phyloP scores from a whole-genome alignment of 2,329 filamentous ascomycete genomes.

The Pseudogymnoascus sp. region DNA sequence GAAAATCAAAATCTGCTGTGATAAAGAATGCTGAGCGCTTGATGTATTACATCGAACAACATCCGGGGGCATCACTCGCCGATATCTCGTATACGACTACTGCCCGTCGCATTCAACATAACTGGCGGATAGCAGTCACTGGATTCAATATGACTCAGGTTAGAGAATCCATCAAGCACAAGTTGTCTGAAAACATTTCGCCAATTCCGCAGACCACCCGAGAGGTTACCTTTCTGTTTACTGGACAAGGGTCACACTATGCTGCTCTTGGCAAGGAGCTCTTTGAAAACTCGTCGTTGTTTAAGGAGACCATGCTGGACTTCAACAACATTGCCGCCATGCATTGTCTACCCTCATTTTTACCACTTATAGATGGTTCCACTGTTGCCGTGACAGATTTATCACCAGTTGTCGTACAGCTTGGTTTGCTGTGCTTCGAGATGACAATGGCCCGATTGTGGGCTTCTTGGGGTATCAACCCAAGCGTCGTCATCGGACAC shows the following conservation, averaged over 20 bases:
- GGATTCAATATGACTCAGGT: constrained; percentile 36
- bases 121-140: constrained; percentile 44
- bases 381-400: constrained; percentile 32
- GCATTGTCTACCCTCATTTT: constrained; percentile 19
- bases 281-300: constrained; percentile 30
- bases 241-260: constrained; percentile 32
- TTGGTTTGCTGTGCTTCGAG: constrained; percentile 46
- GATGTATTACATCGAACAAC: constrained; percentile 10
- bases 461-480: constrained; percentile 47
- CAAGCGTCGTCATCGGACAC: constrained; percentile 49
- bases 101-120: constrained; percentile 49
- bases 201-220: constrained; percentile 31
- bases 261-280: constrained; percentile 16
- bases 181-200: constrained; percentile 34
- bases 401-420: constrained; percentile 44
- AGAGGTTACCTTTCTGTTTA: constrained; percentile 25
- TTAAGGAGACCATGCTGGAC: constrained; percentile 15
- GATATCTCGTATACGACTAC: constrained; percentile 27
- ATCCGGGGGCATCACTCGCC: constrained; percentile 15
- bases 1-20: constrained; percentile 26
- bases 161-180: constrained; percentile 40
- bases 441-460: constrained; percentile 48
- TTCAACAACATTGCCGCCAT: constrained; percentile 16
- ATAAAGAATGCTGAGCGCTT: constrained; percentile 11
- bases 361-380: constrained; percentile 36